Evolutionary conservation across 441 rosid genomes (phyloP).

Genomic region (Populus hybrid): DNA sequence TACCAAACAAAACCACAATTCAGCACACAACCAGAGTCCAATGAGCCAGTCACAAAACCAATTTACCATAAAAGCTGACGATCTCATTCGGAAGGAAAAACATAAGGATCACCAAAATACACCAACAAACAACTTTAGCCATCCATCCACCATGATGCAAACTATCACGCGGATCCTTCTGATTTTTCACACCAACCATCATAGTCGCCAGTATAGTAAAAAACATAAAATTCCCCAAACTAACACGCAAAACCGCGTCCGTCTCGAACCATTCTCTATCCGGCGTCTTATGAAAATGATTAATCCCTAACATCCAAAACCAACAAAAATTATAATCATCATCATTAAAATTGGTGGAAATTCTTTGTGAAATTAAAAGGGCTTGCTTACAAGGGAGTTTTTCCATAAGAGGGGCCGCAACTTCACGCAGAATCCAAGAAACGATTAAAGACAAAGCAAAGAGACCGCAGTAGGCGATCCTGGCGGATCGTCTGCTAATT

Average conservation of each 20-base stretch:
- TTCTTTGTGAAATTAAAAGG: not conserved
- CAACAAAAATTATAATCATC: not conserved
- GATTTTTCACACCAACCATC: constrained; percentile 89
- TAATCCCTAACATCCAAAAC: constrained; percentile 64
- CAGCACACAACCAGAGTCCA: no score
- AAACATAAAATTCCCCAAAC: constrained; percentile 88
- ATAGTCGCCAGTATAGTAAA: constrained; percentile 63
- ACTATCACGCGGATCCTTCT: constrained; percentile 90
- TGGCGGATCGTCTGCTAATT: constrained; percentile 85
- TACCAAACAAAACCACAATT: not conserved
- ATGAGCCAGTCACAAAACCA: not conserved
- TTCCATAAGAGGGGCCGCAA: constrained; percentile 96
- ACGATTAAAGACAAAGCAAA: constrained; percentile 79
- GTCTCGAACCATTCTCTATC: constrained; percentile 92
- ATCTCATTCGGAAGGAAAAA: constrained; percentile 90
- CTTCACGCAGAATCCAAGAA: constrained; percentile 89
- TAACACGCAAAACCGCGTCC: constrained; percentile 88
- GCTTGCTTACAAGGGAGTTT: constrained; percentile 76
- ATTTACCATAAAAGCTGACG: constrained; percentile 77
- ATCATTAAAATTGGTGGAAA: not conserved
- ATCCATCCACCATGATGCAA: constrained; percentile 99
- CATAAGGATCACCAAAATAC: constrained; percentile 72
- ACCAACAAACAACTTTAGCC: constrained; percentile 87
- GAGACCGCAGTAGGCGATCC: constrained; percentile 94
- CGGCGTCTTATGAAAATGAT: constrained; percentile 79